A percentile compares a stretch with the other conserved stretches of the same genome.
Evolutionary conservation across 257 asterid genomes (phyloP).

Genomic region (Buddleja alternifolia): DNA sequence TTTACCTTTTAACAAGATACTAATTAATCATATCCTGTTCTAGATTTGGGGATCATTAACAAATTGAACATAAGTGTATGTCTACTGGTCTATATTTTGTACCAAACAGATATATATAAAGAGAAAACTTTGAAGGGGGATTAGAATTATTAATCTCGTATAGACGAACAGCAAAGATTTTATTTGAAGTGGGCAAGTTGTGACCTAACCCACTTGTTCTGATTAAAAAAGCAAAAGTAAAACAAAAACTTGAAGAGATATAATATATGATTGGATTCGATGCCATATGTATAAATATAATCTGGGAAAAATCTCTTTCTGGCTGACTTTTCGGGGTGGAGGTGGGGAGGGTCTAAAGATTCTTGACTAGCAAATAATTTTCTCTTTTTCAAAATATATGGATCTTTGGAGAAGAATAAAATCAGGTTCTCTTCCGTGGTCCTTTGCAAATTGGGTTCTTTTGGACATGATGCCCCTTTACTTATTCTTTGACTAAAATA

Average conservation of each 20-base stretch:
- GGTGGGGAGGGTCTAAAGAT: slow-evolving; percentile 37
- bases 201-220: slow-evolving; percentile 32
- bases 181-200: slow-evolving; percentile 14
- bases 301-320: slow-evolving; percentile 15
- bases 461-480: slow-evolving; percentile 25
- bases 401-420: slow-evolving; percentile 44
- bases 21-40: slow-evolving; percentile 7
- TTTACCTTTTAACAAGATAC: neutral
- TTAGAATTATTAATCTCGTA: slow-evolving; percentile 4
- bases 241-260: neutral
- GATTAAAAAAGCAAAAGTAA: neutral
- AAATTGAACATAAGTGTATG: neutral
- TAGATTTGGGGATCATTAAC: neutral
- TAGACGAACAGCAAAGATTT: neutral
- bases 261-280: slow-evolving; percentile 39
- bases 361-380: slow-evolving; percentile 25
- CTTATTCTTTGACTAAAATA: slow-evolving; percentile 44
- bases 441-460: slow-evolving; percentile 35
- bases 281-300: no score
- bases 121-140: slow-evolving; percentile 7
- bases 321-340: slow-evolving; percentile 18
- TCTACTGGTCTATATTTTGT: neutral
- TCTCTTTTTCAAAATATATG: slow-evolving; percentile 31
- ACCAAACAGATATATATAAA: neutral
- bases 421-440: slow-evolving; percentile 42